Base-by-base conservation (phyloP, 345 rosid genomes). In the Clausena lansium region DNA sequence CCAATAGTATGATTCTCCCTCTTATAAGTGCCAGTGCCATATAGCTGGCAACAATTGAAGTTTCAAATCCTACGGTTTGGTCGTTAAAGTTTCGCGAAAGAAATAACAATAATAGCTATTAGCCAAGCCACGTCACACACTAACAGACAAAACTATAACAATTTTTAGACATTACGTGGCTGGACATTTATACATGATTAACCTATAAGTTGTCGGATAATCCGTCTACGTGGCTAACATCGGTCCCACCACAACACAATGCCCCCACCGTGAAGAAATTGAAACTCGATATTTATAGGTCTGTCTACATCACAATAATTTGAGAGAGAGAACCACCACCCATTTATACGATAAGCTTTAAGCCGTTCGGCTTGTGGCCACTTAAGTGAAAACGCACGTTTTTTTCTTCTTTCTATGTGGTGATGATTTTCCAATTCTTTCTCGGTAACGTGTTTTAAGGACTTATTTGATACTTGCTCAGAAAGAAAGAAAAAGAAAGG, bases 21-120 rank as follows among this genome's bases (percentile, higher is more conserved):
- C n/a, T 63, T 66, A 83, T 84, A 74, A 78, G n/a, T n/a, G n/a
- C 5, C 3, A 77, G 88, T 89, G 89, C 79, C 73, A 72, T 80
- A 35, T 84, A 87, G 92, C 90, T 89, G 92, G 89, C 89, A 38
- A 75, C 66, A 11, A 28, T 74, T 76, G 78, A 83, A 82, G 76
- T 81, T 54, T 41, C n/a, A 47, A 62, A n/a, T 15, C 33, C 76
- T 75, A 67, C 82, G 63, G 86, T 82, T 79, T 2, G 32, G 32
- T 30, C 74, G 82, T 84, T 81, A 62, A 79, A 54, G 54, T 33
- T 74, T 28, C 22, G 7, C 22, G 6, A 74, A 20, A 10, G 22
- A 30, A 38, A 30, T 30, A 30, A 45, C 3, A 13, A 13, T 4
- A 45, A 41, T 13, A 10, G 50, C 4, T 4, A 13, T 13, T 11